These are phyloP conservation scores for Sporothrix variecibatus DNA, from an alignment of 2,329 filamentous ascomycete genomes.

Conservation along the genomic window DNA sequence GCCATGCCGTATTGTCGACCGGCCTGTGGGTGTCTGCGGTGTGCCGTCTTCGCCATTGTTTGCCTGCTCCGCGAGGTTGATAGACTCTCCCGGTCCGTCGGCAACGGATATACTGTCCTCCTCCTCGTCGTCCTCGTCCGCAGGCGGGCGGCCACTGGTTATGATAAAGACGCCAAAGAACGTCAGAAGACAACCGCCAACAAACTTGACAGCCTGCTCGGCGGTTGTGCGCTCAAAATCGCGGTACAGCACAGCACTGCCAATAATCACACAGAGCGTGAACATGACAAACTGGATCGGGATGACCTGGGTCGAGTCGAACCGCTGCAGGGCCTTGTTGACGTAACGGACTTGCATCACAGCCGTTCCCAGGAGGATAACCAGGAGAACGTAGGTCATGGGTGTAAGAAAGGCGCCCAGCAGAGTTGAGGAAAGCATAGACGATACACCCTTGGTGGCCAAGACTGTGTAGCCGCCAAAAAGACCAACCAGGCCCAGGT, in stretches of 20 bases:
- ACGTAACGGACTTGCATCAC: conserved; percentile 97
- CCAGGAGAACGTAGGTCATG: conserved; percentile 82
- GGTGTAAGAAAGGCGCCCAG: conserved; percentile 88
- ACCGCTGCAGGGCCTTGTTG: conserved; percentile 83
- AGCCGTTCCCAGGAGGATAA: conserved; percentile 78
- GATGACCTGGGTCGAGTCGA: conserved; percentile 97
- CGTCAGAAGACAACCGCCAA: conserved; percentile 86
- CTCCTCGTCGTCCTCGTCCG: conserved; percentile 62
- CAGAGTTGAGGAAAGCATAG: conserved; percentile 86
- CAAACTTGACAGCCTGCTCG: conserved; percentile 77
- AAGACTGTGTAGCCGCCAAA: conserved; percentile 99
- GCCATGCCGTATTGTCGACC: background rate
- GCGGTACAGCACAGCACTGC: conserved; percentile 88
- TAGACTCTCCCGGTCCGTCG: conserved; percentile 57
- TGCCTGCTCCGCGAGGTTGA: conserved; percentile 59
- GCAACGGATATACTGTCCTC: conserved; percentile 60
- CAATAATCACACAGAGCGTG: conserved; percentile 91
- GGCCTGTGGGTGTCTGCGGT: background rate
- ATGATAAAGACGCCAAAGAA: conserved; percentile 98
- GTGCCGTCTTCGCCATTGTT: conserved; percentile 37
- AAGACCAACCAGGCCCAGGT: conserved; percentile 87
- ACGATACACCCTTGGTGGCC: conserved; percentile 94
- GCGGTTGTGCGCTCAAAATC: conserved; percentile 85
- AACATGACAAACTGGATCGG: conserved; percentile 97
- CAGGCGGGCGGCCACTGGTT: conserved; percentile 72